Percentiles rank a stretch among this genome's conserved stretches.
Conservation (phyloP, 768 basidiomycete genomes). For the Psilocybe azurescens region DNA sequence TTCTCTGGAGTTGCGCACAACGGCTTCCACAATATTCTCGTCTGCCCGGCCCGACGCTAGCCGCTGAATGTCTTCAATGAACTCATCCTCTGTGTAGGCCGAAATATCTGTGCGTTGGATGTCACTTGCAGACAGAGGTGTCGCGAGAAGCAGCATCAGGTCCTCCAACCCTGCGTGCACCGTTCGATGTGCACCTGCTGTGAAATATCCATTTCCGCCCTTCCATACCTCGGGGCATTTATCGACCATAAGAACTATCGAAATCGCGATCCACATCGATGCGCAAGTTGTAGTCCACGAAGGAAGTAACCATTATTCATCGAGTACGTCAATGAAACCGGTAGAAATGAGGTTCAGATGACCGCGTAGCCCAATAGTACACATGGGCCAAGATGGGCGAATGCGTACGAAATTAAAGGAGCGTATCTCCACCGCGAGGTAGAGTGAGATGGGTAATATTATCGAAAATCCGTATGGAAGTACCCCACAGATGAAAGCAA, state of each 20-base stretch:
- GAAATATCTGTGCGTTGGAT: slow-evolving; percentile 57
- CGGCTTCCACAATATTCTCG: slow-evolving; percentile 47
- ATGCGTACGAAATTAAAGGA: not conserved
- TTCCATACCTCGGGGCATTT: slow-evolving; percentile 68
- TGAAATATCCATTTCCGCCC: slow-evolving; percentile 78
- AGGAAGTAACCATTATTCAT: too few relatives aligned
- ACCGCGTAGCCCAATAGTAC: not conserved
- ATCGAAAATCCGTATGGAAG: not conserved
- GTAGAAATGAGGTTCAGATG: not conserved
- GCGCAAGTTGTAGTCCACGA: not conserved
- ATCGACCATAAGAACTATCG: slow-evolving; percentile 62
- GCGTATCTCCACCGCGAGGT: not conserved
- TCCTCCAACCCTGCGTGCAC: slow-evolving; percentile 66
- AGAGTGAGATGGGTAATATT: not conserved
- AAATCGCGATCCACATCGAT: not conserved
- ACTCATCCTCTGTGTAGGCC: slow-evolving; percentile 60
- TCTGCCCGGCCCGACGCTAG: slow-evolving; percentile 58
- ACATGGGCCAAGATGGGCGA: not conserved
- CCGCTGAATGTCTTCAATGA: slow-evolving; percentile 64
- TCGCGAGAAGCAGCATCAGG: slow-evolving; percentile 58
- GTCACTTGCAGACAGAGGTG: slow-evolving; percentile 44
- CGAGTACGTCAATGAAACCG: too few relatives aligned
- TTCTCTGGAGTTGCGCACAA: slow-evolving; percentile 62
- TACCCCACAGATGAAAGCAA: not conserved
- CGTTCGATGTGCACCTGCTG: slow-evolving; percentile 70